Conservation (phyloP, 768 basidiomycete species). For the Phanerochaete carnosa region DNA sequence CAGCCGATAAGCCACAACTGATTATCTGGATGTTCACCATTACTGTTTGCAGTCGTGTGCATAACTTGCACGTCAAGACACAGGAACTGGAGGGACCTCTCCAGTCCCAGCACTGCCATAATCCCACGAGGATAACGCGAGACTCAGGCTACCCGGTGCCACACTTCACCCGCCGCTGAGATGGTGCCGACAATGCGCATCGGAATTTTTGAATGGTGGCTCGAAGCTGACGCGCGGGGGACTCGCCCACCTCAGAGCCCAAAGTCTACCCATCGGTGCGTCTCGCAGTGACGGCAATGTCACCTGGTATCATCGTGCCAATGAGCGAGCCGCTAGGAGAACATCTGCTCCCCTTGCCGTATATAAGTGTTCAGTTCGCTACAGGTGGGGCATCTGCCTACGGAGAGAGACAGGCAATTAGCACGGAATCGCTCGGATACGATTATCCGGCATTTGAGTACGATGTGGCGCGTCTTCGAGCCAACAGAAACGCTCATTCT, state of each 20-base stretch:
- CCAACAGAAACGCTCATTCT: not conserved
- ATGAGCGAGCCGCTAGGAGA: too few relatives aligned
- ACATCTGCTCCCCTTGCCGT: too few relatives aligned
- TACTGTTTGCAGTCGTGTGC: not conserved
- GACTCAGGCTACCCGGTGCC: not conserved
- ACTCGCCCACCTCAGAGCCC: too few relatives aligned
- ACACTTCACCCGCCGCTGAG: not conserved
- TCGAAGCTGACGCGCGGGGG: not conserved
- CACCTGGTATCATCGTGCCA: too few relatives aligned
- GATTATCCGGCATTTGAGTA: not conserved
- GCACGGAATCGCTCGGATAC: not conserved
- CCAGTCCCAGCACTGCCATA: slow-evolving; percentile 1
- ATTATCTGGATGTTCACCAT: not conserved
- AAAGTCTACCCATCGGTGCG: not conserved
- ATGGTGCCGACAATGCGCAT: not conserved
- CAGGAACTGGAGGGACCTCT: not conserved
- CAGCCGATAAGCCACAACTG: not conserved
- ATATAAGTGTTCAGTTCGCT: not conserved
- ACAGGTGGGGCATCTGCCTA: not conserved
- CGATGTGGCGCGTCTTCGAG: not conserved
- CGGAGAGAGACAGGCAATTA: not conserved
- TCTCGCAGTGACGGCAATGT: not conserved
- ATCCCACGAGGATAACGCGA: slow-evolving; percentile 3
- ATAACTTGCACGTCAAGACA: not conserved
- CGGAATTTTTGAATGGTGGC: too few relatives aligned